Percentiles rank a stretch among this genome's conserved stretches.
phyloP scores from a whole-genome alignment of 257 asterid species.

The Lycium barbarum region DNA sequence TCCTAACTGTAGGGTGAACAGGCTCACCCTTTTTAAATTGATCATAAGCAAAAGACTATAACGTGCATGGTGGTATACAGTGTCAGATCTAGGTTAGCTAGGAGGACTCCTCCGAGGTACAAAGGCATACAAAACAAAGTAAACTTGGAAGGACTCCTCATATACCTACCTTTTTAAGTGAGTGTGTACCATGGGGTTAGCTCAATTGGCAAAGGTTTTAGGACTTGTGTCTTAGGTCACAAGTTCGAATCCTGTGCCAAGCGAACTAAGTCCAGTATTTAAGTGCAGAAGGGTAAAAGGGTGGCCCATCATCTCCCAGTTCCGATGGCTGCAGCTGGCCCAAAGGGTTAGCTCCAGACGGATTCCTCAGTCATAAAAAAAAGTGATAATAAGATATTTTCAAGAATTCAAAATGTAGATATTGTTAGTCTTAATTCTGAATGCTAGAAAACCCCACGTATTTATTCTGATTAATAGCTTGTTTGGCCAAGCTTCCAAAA shows the following conservation, averaged over 20 bases:
- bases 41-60: not conserved
- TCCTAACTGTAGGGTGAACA: not conserved
- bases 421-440: not conserved
- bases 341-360: too few species aligned
- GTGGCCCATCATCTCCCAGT: too few species aligned
- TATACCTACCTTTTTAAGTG: too few species aligned
- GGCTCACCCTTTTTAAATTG: not conserved
- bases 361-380: too few species aligned
- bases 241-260: too few species aligned
- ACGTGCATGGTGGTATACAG: not conserved
- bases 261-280: too few species aligned
- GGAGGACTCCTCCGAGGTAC: not conserved
- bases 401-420: not conserved
- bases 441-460: not conserved
- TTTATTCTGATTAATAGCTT: not conserved
- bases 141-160: not conserved
- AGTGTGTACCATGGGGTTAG: too few species aligned
- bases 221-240: too few species aligned
- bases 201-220: too few species aligned
- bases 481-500: too few species aligned
- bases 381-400: not conserved
- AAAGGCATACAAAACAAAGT: not conserved
- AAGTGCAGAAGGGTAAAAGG: too few species aligned
- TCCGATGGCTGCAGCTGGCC: too few species aligned
- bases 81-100: slow-evolving; percentile 9